These are phyloP conservation scores for Penicillium chermesinum DNA, from an alignment of 495 filamentous ascomycete species.

Conservation along the genomic window DNA sequence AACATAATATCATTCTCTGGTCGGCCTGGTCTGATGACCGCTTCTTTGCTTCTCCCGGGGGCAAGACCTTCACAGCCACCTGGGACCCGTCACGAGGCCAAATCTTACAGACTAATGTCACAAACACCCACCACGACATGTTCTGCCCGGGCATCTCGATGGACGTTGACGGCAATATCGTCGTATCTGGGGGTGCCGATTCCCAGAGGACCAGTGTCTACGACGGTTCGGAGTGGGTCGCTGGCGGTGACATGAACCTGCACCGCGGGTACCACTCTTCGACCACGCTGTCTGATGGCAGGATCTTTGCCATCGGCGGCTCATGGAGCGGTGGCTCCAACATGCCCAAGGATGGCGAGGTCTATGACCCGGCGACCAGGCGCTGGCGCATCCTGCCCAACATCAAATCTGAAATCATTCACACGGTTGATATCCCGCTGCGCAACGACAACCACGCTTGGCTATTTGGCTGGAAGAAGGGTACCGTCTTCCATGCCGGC, in stretches of 20 bases:
- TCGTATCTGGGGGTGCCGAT: constrained; percentile 50
- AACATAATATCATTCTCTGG: constrained; percentile 36
- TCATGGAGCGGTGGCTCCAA: constrained; percentile 45
- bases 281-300: constrained; percentile 47
- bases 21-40: constrained; percentile 34
- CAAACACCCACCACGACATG: constrained; percentile 53
- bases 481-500: constrained; percentile 52
- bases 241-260: constrained; percentile 38
- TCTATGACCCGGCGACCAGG: constrained; percentile 41
- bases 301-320: constrained; percentile 57
- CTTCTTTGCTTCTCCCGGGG: constrained; percentile 28
- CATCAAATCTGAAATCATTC: constrained; percentile 39
- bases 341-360: constrained; percentile 47
- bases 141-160: constrained; percentile 58
- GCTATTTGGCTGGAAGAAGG: constrained; percentile 55
- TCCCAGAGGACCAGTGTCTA: constrained; percentile 45
- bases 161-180: constrained; percentile 44
- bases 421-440: constrained; percentile 49
- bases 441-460: constrained; percentile 37
- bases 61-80: constrained; percentile 45
- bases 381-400: constrained; percentile 35
- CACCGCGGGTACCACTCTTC: constrained; percentile 54
- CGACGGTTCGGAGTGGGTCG: constrained; percentile 29
- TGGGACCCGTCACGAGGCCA: constrained; percentile 32
- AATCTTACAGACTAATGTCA: constrained; percentile 16